Percentiles rank a stretch among this genome's conserved stretches.
Conservation (phyloP, 1,284 basidiomycete genomes). For the Rhodofomes roseus region DNA sequence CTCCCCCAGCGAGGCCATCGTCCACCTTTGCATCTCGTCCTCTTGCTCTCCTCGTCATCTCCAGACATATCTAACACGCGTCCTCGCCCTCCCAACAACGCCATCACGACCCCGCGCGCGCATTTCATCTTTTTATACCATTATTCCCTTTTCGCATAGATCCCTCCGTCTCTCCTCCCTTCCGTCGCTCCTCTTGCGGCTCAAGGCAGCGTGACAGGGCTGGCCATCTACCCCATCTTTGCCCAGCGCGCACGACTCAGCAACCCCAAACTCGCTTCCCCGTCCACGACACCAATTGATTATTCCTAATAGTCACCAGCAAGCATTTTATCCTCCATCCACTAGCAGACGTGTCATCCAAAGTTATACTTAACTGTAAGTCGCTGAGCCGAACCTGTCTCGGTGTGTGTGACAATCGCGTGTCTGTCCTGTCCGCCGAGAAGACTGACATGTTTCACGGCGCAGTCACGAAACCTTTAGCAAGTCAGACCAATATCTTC, state of each 20-base stretch:
- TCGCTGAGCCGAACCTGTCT: conserved; percentile 28
- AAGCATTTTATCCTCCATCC: conserved; percentile 42
- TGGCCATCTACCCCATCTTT: conserved; percentile 13
- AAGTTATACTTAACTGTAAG: conserved; percentile 59
- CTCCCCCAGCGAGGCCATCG: conserved; percentile 16
- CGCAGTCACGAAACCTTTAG: conserved; percentile 51
- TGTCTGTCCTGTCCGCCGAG: conserved; percentile 22
- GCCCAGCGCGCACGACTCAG: conserved; percentile 21
- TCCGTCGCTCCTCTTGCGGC: conserved; percentile 15
- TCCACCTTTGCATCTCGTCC: conserved; percentile 1
- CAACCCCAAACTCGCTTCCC: conserved; percentile 5
- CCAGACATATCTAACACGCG: conserved; percentile 33
- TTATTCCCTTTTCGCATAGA: conserved; percentile 43
- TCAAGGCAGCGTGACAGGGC: conserved; percentile 15
- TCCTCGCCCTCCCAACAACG: conserved; percentile 20
- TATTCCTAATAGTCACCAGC: conserved; percentile 43
- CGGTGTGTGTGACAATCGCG: background rate
- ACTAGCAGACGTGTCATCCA: conserved; percentile 40
- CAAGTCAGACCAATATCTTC: conserved; percentile 36
- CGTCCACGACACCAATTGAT: conserved; percentile 32
- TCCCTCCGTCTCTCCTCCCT: conserved; percentile 26
- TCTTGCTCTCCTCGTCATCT: conserved; percentile 7
- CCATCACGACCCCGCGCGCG: conserved; percentile 47
- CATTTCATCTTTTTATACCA: conserved; percentile 57
- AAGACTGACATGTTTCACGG: conserved; percentile 50